Evolutionary conservation across 495 filamentous ascomycete species (phyloP).

Genomic region (Tirmania nivea): DNA sequence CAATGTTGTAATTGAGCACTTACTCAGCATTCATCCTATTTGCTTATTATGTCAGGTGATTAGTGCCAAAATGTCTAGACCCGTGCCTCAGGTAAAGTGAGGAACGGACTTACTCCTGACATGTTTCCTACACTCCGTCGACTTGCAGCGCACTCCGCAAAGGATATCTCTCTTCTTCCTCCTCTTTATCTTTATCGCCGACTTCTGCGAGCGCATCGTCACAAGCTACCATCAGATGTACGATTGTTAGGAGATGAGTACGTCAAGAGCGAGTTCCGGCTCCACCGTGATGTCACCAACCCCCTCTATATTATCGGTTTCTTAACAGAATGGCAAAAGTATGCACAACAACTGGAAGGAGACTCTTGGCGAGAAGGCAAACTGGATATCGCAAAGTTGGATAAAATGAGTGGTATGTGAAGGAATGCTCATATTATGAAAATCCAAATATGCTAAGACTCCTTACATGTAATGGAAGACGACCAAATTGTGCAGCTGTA

Average conservation of each 20-base stretch:
- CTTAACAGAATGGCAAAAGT: slow-evolving; percentile 86
- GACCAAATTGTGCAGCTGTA: slow-evolving; percentile 85
- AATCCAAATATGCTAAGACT: not conserved
- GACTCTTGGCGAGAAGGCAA: slow-evolving; percentile 59
- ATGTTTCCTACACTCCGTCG: too few species aligned
- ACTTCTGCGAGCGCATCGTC: slow-evolving; percentile 65
- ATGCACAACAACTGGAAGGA: slow-evolving; percentile 76
- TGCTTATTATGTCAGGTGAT: too few species aligned
- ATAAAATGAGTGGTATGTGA: slow-evolving; percentile 81
- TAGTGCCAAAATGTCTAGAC: too few species aligned
- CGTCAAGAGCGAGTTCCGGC: slow-evolving; percentile 74
- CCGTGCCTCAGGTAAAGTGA: too few species aligned
- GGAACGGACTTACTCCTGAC: too few species aligned
- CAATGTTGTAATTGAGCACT: too few species aligned
- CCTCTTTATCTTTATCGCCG: slow-evolving; percentile 81
- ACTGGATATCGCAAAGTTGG: slow-evolving; percentile 52
- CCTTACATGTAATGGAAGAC: slow-evolving; percentile 29
- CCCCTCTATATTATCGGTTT: slow-evolving; percentile 83
- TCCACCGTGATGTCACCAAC: slow-evolving; percentile 64
- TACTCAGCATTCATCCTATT: too few species aligned
- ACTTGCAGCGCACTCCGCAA: too few species aligned
- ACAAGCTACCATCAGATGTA: slow-evolving; percentile 47
- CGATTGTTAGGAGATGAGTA: slow-evolving; percentile 74
- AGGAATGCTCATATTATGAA: slow-evolving; percentile 1
- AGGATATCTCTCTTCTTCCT: slow-evolving; percentile 37